Evolutionary conservation across 345 rosid genomes (phyloP).

Genomic region (Moringa oleifera): DNA sequence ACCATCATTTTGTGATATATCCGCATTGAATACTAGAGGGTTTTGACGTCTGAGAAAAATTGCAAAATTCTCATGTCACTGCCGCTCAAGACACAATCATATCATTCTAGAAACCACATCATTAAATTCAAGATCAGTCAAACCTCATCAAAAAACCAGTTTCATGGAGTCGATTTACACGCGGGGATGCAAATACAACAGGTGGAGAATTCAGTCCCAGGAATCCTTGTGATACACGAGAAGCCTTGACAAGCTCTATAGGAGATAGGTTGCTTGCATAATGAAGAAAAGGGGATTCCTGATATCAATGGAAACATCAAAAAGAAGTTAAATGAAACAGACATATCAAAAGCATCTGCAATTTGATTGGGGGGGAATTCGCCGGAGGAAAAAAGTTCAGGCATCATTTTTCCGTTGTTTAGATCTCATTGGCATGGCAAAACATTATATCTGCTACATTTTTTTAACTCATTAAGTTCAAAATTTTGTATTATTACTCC

Average conservation of each 20-base stretch:
- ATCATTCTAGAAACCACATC: background rate
- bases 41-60: constrained; percentile 28
- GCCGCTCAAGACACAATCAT: constrained; percentile 1
- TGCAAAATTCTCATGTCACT: background rate
- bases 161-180: constrained; percentile 16
- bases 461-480: too few relatives aligned
- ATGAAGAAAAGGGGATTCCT: constrained; percentile 44
- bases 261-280: constrained; percentile 38
- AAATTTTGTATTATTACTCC: too few relatives aligned
- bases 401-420: too few relatives aligned
- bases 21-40: constrained; percentile 17
- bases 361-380: background rate
- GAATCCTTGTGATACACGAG: constrained; percentile 26
- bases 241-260: constrained; percentile 26
- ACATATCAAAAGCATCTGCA: background rate
- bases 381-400: background rate
- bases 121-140: constrained; percentile 7
- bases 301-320: constrained; percentile 18
- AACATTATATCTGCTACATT: too few relatives aligned
- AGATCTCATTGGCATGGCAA: too few relatives aligned
- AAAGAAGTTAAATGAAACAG: background rate
- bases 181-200: constrained; percentile 43
- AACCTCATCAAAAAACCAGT: constrained; percentile 34
- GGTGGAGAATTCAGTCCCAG: constrained; percentile 43
- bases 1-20: constrained; percentile 10